A percentile compares a stretch with the other conserved stretches of the same genome.
These are phyloP conservation scores for Cicer chorassanicum DNA, from an alignment of 306 rosid species.

Conservation along the genomic window DNA sequence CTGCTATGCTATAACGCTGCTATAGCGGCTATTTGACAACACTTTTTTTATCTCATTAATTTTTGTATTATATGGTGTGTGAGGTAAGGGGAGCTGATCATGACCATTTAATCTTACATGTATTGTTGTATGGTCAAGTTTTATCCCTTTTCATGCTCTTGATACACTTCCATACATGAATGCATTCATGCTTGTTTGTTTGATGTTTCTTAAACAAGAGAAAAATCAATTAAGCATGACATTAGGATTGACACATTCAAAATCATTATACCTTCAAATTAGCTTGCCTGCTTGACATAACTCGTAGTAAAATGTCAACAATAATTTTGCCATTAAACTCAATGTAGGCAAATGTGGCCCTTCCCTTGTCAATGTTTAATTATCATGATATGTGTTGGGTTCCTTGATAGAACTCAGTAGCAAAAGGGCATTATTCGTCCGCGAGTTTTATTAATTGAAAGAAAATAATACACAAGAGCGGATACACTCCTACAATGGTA, in stretches of 20 bases:
- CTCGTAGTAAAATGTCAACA: not conserved
- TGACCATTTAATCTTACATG: constrained; percentile 11
- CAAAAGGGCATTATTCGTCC: too few relatives aligned
- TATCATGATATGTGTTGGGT: not conserved
- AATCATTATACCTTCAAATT: not conserved
- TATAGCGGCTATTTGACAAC: too few relatives aligned
- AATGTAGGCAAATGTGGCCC: not conserved
- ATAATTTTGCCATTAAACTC: not conserved
- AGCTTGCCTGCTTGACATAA: not conserved
- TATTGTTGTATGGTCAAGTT: not conserved
- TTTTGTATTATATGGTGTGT: too few relatives aligned
- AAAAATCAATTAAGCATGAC: constrained; percentile 29
- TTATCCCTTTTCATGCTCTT: not conserved
- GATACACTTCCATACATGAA: not conserved
- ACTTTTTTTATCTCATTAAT: not conserved
- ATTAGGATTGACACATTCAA: not conserved
- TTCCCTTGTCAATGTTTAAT: constrained; percentile 12
- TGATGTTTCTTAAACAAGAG: not conserved
- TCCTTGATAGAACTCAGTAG: too few relatives aligned
- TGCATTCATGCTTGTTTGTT: not conserved
- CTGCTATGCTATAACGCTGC: too few relatives aligned
- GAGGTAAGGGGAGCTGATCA: constrained; percentile 4
- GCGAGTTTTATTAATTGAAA: too few relatives aligned
- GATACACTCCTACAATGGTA: too few relatives aligned
- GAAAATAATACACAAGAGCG: too few relatives aligned